phyloP scores from a whole-genome alignment of 495 filamentous ascomycete genomes.

The Podospora pseudoanserina region DNA sequence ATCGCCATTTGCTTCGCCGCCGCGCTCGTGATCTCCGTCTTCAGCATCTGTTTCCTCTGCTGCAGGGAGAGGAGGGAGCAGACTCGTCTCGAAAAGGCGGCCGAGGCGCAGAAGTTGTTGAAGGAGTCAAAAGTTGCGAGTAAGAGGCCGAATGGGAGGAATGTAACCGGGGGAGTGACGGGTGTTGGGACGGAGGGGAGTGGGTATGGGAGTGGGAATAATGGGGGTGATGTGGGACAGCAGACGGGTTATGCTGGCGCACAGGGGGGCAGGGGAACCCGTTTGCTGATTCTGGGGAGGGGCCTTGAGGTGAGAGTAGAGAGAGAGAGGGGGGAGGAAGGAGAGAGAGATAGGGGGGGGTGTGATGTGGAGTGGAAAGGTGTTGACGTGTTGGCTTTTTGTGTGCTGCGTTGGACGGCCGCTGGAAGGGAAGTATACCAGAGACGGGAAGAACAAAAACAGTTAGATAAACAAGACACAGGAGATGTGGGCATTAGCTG shows the following conservation, averaged over 20 bases:
- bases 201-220: background rate
- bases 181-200: background rate
- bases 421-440: too few relatives aligned
- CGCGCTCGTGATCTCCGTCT: slow-evolving; percentile 28
- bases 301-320: background rate
- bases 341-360: background rate
- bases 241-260: background rate
- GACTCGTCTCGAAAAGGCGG: slow-evolving; percentile 30
- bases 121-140: slow-evolving; percentile 33
- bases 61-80: slow-evolving; percentile 36
- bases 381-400: background rate
- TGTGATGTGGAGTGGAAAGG: background rate
- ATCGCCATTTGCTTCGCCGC: slow-evolving; percentile 42
- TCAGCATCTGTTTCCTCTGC: slow-evolving; percentile 39
- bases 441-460: too few relatives aligned
- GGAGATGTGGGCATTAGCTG: too few relatives aligned
- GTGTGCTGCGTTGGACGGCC: background rate
- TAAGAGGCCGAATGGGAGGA: slow-evolving; percentile 37
- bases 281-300: slow-evolving; percentile 20
- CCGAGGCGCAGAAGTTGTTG: slow-evolving; percentile 36
- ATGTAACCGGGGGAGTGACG: slow-evolving; percentile 49
- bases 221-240: background rate
- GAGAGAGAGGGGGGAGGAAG: background rate
- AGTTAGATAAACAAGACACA: too few relatives aligned
- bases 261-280: slow-evolving; percentile 20